Conservation (phyloP, 139 green algal genomes). For the Micromonas commoda region DNA sequence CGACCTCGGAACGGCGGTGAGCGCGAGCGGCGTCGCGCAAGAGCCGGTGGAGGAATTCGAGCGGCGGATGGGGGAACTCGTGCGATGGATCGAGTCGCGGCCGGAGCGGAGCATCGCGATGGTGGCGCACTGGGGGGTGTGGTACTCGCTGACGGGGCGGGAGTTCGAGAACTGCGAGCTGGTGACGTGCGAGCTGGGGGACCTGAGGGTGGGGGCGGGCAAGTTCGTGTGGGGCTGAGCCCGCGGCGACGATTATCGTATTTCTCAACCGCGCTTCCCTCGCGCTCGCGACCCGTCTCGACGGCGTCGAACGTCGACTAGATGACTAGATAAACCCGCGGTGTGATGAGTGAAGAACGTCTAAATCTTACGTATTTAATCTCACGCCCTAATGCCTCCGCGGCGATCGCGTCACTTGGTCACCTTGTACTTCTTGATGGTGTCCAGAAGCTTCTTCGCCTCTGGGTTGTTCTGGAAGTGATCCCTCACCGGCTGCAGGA, state of each 20-base stretch:
- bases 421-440: conserved; percentile 72
- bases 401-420: conserved; percentile 25
- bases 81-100: conserved; percentile 1
- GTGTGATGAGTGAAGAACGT: no score
- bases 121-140: conserved; percentile 31
- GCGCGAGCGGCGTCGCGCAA: neutral
- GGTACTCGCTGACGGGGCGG: conserved; percentile 16
- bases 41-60: conserved; percentile 29
- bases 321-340: no score
- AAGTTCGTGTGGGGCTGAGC: neutral
- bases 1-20: neutral
- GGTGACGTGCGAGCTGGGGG: neutral
- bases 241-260: neutral
- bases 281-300: no score
- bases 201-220: neutral
- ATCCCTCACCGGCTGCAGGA: conserved; percentile 88
- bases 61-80: conserved; percentile 16
- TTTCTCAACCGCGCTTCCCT: neutral
- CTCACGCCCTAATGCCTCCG: no score
- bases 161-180: conserved; percentile 37
- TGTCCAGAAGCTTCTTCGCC: conserved; percentile 87
- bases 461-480: conserved; percentile 88
- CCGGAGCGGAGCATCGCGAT: conserved; percentile 19
- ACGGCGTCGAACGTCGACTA: no score
- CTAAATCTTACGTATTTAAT: no score